A percentile compares a stretch with the other conserved stretches of the same genome.
Conservation (phyloP, 192 early-diverging fungal genomes). For the Backusella morwellensis region DNA sequence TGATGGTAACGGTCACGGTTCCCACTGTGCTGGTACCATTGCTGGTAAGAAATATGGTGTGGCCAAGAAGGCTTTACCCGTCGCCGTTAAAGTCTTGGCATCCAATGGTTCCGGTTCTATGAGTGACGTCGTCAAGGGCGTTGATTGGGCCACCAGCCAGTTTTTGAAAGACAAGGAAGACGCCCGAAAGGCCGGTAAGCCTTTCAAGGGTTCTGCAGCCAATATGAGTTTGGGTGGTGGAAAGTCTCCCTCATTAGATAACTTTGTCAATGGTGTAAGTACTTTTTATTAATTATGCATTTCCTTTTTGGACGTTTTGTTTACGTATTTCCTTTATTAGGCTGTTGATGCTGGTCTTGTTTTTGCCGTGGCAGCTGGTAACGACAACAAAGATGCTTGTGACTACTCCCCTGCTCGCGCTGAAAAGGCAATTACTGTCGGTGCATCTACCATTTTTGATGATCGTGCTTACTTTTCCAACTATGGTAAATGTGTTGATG, state of each 20-base stretch:
- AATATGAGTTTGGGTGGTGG: slow-evolving; percentile 96
- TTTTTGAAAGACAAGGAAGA: slow-evolving; percentile 46
- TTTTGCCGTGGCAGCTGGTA: slow-evolving; percentile 91
- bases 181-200: slow-evolving; percentile 52
- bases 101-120: slow-evolving; percentile 88
- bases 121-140: slow-evolving; percentile 77
- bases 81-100: slow-evolving; percentile 92
- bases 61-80: slow-evolving; percentile 79
- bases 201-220: slow-evolving; percentile 80
- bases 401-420: slow-evolving; percentile 83
- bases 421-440: slow-evolving; percentile 84
- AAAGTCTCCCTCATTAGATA: slow-evolving; percentile 73
- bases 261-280: slow-evolving; percentile 66
- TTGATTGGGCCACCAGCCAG: slow-evolving; percentile 66
- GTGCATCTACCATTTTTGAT: slow-evolving; percentile 79
- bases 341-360: slow-evolving; percentile 69
- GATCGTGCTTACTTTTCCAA: slow-evolving; percentile 86
- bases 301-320: background rate
- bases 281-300: background rate
- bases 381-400: slow-evolving; percentile 86
- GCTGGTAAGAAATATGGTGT: slow-evolving; percentile 84
- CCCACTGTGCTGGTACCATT: slow-evolving; percentile 89
- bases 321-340: slow-evolving; percentile 14
- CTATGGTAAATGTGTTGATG: slow-evolving; percentile 86
- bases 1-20: slow-evolving; percentile 81